Percentiles rank a stretch among this genome's conserved stretches.
phyloP scores from a whole-genome alignment of 73 alveolate species.

The Paramecium sonneborni region DNA sequence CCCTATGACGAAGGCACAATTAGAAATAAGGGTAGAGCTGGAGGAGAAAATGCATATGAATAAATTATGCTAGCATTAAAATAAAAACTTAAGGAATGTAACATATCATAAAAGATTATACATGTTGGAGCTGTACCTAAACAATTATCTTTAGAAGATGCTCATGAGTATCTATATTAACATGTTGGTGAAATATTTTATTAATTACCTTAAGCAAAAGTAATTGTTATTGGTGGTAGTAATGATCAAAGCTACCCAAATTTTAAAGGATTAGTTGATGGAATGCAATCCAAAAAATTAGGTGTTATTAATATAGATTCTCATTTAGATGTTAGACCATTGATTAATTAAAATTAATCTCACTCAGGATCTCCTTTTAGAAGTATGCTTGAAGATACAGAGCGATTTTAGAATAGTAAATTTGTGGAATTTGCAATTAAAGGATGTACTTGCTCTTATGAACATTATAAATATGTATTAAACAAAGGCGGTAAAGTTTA shows the following conservation, averaged over 20 bases:
- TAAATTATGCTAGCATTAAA: neutral
- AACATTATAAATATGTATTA: slow-evolving; percentile 63
- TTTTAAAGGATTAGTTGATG: slow-evolving; percentile 59
- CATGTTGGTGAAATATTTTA: slow-evolving; percentile 42
- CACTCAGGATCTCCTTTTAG: slow-evolving; percentile 62
- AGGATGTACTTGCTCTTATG: slow-evolving; percentile 40
- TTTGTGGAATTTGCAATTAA: neutral
- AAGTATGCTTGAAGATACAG: slow-evolving; percentile 59
- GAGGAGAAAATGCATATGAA: slow-evolving; percentile 50
- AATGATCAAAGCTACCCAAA: slow-evolving; percentile 66
- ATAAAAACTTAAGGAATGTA: neutral
- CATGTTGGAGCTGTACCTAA: slow-evolving; percentile 4
- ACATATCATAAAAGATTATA: neutral
- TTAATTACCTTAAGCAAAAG: slow-evolving; percentile 24
- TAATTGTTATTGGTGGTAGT: slow-evolving; percentile 69
- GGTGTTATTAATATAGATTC: slow-evolving; percentile 71
- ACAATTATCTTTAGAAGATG: neutral
- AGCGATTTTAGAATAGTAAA: neutral
- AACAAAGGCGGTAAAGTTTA: slow-evolving; percentile 52
- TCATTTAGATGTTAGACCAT: slow-evolving; percentile 72
- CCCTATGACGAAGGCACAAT: slow-evolving; percentile 53
- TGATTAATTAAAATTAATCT: slow-evolving; percentile 51
- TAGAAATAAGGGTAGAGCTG: slow-evolving; percentile 50
- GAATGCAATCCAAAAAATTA: slow-evolving; percentile 50
- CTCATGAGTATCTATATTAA: slow-evolving; percentile 17